phyloP scores from a whole-genome alignment of 176 grass and related monocot species.

The Cymbopogon citratus region DNA sequence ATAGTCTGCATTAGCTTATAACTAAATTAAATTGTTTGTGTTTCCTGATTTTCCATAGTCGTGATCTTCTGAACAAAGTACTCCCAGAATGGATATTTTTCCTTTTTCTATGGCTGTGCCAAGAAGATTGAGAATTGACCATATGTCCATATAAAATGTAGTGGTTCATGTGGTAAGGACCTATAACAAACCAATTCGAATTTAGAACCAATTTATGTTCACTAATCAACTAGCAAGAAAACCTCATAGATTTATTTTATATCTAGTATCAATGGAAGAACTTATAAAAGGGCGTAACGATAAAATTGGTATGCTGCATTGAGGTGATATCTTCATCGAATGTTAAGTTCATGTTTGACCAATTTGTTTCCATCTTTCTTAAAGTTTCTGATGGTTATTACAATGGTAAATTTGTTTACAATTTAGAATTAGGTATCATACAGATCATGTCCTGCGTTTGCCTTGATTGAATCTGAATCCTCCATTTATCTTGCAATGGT shows the following conservation, averaged over 20 bases:
- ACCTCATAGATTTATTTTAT: background rate
- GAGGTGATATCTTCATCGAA: background rate
- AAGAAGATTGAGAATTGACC: background rate
- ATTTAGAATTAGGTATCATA: background rate
- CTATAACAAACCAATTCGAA: background rate
- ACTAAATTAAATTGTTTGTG: background rate
- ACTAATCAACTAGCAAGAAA: background rate
- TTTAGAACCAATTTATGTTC: background rate
- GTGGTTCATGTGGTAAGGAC: background rate
- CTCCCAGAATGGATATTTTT: background rate
- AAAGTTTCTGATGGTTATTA: background rate
- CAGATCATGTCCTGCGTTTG: background rate
- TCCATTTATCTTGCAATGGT: too few relatives aligned
- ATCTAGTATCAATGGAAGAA: background rate
- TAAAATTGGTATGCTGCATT: background rate
- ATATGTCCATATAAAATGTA: background rate
- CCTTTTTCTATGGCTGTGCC: background rate
- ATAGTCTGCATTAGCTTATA: background rate
- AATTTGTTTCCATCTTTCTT: background rate
- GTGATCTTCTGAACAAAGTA: conserved; percentile 2
- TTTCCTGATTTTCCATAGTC: background rate
- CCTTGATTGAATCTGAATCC: too few relatives aligned
- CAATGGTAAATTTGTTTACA: background rate
- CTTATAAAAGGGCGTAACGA: too few relatives aligned
- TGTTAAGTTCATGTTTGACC: background rate